Base-by-base conservation (phyloP, 2,329 filamentous ascomycete species). In the Trichophyton benhamiae region DNA sequence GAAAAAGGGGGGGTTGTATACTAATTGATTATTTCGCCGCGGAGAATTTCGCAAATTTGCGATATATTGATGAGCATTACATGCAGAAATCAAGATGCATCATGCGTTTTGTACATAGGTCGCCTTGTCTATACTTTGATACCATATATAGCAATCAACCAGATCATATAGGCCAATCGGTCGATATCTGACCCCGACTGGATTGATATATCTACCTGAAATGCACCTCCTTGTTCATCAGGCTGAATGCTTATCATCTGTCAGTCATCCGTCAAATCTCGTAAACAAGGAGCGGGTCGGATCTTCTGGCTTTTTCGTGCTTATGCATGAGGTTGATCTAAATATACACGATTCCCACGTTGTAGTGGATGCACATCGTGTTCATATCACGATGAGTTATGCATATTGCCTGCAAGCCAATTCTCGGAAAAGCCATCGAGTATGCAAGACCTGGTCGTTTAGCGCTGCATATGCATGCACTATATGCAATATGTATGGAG, bases 1-100 rank as follows among this genome's bases (percentile, higher is more conserved):
- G 22, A n/a, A 53, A 53, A 53, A 52, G 13, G 49, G 49, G 48
- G 6, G 49, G 49, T n/a, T 53, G 49, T 53, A 53, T 53, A 53
- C 27, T 53, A 53, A 33, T 53, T 30, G 13, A n/a, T n/a, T 33
- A 7, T 44, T 44, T 7, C 27, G 22, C 11, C 49, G 49, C 22
- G 27, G 11, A 30, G 15, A 33, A 8, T 53, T 53, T 30, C 30
- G 49, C 49, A 13, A 53, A 30, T 33, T 13, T 53, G 27, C 49
- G 22, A 53, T 33, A 17, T 15, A 25, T 4, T 30, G 49, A 22
- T 53, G 49, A 25, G 27, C 27, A 53, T 30, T 33, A 25, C 49
- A 33, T 53, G 20, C 22, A 53, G 22, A 27, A 13, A 53, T 15
- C 13, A 15, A 53, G 22, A 13, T 53, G 22, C 27, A 30, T 33